These are phyloP conservation scores for Pythium insidiosum DNA, from an alignment of 352 stramenopile species.

Conservation along the genomic window DNA sequence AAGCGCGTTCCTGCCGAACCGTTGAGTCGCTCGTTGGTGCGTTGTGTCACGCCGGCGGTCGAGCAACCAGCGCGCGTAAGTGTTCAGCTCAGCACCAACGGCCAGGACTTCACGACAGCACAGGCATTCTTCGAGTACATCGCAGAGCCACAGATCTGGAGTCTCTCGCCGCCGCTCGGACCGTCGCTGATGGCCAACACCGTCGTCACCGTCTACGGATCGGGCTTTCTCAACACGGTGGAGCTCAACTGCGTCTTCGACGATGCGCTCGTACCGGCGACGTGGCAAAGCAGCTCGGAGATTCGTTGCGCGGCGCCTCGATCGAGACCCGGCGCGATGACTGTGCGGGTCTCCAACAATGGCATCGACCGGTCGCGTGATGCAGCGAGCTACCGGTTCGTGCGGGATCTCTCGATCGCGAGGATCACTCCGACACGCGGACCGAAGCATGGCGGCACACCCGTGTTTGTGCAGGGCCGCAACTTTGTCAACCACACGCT, in stretches of 20 bases:
- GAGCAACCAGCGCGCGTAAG: constrained; percentile 13
- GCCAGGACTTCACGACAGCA: constrained; percentile 36
- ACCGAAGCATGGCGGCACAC: constrained; percentile 64
- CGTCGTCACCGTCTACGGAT: constrained; percentile 51
- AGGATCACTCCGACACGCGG: constrained; percentile 65
- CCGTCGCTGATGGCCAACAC: constrained; percentile 49
- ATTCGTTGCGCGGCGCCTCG: constrained; percentile 57
- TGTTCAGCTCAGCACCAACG: constrained; percentile 58
- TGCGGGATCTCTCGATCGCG: constrained; percentile 78
- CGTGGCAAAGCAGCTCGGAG: constrained; percentile 33
- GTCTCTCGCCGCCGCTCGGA: constrained; percentile 41
- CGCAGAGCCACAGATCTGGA: constrained; percentile 29
- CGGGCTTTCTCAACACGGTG: constrained; percentile 45
- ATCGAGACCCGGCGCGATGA: constrained; percentile 44
- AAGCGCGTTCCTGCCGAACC: constrained; percentile 19
- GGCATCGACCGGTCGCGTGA: constrained; percentile 51
- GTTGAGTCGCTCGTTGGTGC: constrained; percentile 21
- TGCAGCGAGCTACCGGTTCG: constrained; percentile 62
- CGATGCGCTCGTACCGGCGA: constrained; percentile 21
- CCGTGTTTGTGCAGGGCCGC: constrained; percentile 88
- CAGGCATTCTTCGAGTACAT: constrained; percentile 38
- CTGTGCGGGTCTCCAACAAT: constrained; percentile 79
- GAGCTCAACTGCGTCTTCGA: constrained; percentile 55
- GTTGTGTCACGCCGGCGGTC: constrained; percentile 34
- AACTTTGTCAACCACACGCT: constrained; percentile 92